These are phyloP conservation scores for Neurospora tetraspora DNA, from an alignment of 495 filamentous ascomycete genomes.

Conservation along the genomic window DNA sequence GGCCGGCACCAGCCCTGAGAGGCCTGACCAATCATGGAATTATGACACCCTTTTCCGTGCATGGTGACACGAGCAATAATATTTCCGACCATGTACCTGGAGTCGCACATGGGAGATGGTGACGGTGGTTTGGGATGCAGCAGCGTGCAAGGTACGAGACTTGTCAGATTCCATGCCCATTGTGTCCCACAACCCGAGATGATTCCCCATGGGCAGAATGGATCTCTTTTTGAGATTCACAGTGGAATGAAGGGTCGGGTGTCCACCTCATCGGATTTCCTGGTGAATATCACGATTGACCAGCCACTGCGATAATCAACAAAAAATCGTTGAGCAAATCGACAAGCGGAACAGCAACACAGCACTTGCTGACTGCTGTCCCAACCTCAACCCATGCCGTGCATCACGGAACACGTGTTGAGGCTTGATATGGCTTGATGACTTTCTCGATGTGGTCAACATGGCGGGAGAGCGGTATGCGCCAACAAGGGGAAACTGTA, in stretches of 20 bases:
- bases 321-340: not conserved
- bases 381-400: not conserved
- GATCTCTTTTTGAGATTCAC: not conserved
- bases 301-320: not conserved
- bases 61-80: not conserved
- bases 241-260: not conserved
- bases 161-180: not conserved
- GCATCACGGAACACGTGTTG: not conserved
- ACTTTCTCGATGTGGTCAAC: not conserved
- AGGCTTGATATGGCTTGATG: not conserved
- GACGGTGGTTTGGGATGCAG: not conserved
- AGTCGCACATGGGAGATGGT: not conserved
- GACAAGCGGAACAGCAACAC: not conserved
- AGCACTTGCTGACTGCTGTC: not conserved
- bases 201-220: not conserved
- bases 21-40: not conserved
- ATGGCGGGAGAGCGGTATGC: not conserved
- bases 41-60: not conserved
- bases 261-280: not conserved
- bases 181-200: not conserved
- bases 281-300: not conserved
- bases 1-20: not conserved
- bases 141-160: not conserved
- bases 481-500: not conserved
- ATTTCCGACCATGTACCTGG: not conserved